Percentiles rank a stretch among this genome's conserved stretches.
These are phyloP conservation scores for Anisodus acutangulus DNA, from an alignment of 257 asterid species.

Conservation along the genomic window DNA sequence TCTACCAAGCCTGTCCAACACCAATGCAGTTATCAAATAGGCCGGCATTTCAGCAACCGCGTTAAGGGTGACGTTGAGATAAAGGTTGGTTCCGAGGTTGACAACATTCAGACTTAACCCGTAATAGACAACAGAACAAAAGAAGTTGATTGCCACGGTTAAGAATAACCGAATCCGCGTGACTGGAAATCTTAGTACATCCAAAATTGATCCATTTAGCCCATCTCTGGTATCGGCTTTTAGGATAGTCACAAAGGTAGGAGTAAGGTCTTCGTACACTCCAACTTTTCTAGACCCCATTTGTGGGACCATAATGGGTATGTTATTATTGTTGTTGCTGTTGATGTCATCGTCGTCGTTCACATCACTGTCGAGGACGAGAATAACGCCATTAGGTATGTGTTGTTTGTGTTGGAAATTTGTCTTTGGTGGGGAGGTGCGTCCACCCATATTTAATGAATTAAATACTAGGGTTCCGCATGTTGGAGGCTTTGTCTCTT, in stretches of 20 bases:
- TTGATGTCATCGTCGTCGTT: too few species aligned
- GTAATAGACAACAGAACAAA: conserved; percentile 76
- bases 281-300: too few species aligned
- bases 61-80: conserved; percentile 72
- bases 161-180: conserved; percentile 66
- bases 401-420: too few species aligned
- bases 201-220: conserved; percentile 59
- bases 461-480: too few species aligned
- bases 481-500: too few species aligned
- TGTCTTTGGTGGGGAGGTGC: too few species aligned
- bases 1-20: conserved; percentile 62
- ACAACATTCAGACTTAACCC: conserved; percentile 80
- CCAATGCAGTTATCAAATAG: conserved; percentile 58
- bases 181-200: conserved; percentile 58
- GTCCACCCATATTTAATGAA: too few species aligned
- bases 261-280: too few species aligned
- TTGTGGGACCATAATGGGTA: too few species aligned
- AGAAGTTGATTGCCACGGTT: conserved; percentile 68
- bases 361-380: conserved; percentile 62
- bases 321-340: too few species aligned
- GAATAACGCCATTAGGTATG: conserved; percentile 52
- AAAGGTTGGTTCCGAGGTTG: conserved; percentile 77
- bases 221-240: conserved; percentile 42
- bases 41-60: conserved; percentile 85
- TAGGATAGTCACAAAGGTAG: neutral